Conservation (phyloP, 805 yeast species). For the Yamadazyma paraphyllophila region DNA sequence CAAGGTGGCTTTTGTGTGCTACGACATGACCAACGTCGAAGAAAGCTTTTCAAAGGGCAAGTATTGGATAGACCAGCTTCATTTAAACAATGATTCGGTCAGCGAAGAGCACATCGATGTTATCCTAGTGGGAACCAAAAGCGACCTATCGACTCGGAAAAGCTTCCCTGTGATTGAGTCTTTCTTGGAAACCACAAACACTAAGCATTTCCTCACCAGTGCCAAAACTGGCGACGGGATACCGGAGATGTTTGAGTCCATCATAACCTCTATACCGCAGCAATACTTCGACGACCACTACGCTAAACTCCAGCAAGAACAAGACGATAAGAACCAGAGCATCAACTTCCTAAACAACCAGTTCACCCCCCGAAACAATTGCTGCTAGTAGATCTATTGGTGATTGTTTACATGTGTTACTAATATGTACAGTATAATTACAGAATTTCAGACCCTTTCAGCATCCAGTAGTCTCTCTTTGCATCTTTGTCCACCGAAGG, state of each 20-base stretch:
- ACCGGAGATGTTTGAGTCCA: conserved; percentile 28
- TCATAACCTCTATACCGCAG: conserved; percentile 32
- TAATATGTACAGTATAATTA: conserved; percentile 6
- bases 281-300: conserved; percentile 22
- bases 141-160: conserved; percentile 49
- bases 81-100: conserved; percentile 21
- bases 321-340: conserved; percentile 6
- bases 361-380: conserved; percentile 2
- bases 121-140: conserved; percentile 77
- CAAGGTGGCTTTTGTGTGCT: conserved; percentile 73
- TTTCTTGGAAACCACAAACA: conserved; percentile 18
- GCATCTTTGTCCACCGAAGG: conserved; percentile 30
- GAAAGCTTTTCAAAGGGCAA: conserved; percentile 66
- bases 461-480: conserved; percentile 41
- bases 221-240: conserved; percentile 74
- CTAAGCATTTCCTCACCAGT: conserved; percentile 46
- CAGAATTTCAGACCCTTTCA: conserved; percentile 35
- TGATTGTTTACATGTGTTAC: not conserved
- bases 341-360: conserved; percentile 11
- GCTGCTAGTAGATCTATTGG: conserved; percentile 9
- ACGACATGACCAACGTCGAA: conserved; percentile 60
- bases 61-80: conserved; percentile 85
- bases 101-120: conserved; percentile 28
- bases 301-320: conserved; percentile 6
- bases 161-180: conserved; percentile 9